These are phyloP conservation scores for Pestalotiopsis sp. DNA, from an alignment of 2,329 filamentous ascomycete genomes.

Conservation along the genomic window DNA sequence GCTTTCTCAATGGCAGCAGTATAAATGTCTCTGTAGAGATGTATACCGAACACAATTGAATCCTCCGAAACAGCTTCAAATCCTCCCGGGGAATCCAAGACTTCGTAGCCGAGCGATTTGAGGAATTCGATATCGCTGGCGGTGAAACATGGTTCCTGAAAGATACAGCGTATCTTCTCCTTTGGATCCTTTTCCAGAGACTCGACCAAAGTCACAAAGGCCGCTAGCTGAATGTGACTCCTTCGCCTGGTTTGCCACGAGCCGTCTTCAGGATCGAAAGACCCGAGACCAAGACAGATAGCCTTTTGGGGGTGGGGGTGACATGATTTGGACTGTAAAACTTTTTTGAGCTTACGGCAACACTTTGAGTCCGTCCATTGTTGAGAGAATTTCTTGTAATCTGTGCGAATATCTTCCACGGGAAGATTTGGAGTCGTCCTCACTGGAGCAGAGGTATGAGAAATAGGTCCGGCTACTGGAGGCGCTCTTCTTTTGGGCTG, in stretches of 20 bases:
- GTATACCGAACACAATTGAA: conserved; percentile 64
- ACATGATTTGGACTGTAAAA: conserved; percentile 31
- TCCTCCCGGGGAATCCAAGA: conserved; percentile 54
- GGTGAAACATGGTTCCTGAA: conserved; percentile 59
- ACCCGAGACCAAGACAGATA: conserved; percentile 57
- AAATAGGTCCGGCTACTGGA: not conserved
- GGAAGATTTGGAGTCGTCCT: conserved; percentile 20
- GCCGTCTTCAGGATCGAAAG: conserved; percentile 53
- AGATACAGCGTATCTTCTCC: conserved; percentile 44
- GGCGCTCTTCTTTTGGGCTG: conserved; percentile 8
- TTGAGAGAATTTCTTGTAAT: conserved; percentile 22
- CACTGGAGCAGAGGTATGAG: not conserved
- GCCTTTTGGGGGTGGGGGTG: conserved; percentile 39
- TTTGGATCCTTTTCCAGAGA: conserved; percentile 32
- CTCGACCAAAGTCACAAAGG: conserved; percentile 51
- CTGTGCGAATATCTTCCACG: conserved; percentile 23
- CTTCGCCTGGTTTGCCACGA: conserved; percentile 47
- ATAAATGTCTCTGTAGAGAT: conserved; percentile 60
- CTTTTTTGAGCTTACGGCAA: conserved; percentile 33
- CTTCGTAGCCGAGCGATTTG: conserved; percentile 52
- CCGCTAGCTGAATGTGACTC: conserved; percentile 55
- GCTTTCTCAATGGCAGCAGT: conserved; percentile 47
- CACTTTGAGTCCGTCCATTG: conserved; percentile 31
- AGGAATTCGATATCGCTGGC: conserved; percentile 54
- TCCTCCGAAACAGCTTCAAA: conserved; percentile 50